phyloP scores from a whole-genome alignment of 2,329 filamentous ascomycete species.

The Metarhizium guizhouense region DNA sequence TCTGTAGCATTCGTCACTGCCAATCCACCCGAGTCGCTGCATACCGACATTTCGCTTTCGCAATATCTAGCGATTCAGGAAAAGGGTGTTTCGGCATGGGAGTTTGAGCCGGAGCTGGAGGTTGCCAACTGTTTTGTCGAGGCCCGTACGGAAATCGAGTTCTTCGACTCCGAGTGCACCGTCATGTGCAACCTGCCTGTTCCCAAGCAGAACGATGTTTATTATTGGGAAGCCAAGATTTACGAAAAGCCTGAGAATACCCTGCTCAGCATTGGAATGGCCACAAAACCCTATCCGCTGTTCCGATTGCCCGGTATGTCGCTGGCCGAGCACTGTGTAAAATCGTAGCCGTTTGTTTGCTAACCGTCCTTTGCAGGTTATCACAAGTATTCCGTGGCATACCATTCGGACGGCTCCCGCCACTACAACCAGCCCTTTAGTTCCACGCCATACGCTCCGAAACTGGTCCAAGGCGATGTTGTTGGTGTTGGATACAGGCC shows the following conservation, averaged over 20 bases:
- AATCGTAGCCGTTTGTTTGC: neutral
- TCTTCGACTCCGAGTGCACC: constrained; percentile 96
- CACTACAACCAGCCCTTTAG: constrained; percentile 90
- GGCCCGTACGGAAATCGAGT: constrained; percentile 92
- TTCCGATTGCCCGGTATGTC: constrained; percentile 82
- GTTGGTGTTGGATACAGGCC: constrained; percentile 93
- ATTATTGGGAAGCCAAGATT: constrained; percentile 99
- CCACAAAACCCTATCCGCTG: constrained; percentile 92
- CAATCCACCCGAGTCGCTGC: constrained; percentile 89
- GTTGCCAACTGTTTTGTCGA: constrained; percentile 99
- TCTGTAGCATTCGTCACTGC: constrained; percentile 77
- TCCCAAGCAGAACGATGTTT: constrained; percentile 97
- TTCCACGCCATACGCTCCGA: constrained; percentile 70
- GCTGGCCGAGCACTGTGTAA: neutral
- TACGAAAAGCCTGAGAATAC: constrained; percentile 94
- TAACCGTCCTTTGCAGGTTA: constrained; percentile 44
- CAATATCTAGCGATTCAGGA: constrained; percentile 98
- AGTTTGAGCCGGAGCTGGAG: constrained; percentile 97
- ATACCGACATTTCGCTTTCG: constrained; percentile 94
- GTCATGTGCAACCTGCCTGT: constrained; percentile 95
- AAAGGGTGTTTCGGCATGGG: constrained; percentile 99
- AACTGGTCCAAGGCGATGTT: constrained; percentile 87
- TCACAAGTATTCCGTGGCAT: constrained; percentile 88
- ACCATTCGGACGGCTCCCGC: constrained; percentile 77
- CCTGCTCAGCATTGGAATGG: constrained; percentile 82